Percentiles rank a stretch among this genome's conserved stretches.
Evolutionary conservation across 2,329 filamentous ascomycete genomes (phyloP).

Genomic region (Colletotrichum chrysophilum): DNA sequence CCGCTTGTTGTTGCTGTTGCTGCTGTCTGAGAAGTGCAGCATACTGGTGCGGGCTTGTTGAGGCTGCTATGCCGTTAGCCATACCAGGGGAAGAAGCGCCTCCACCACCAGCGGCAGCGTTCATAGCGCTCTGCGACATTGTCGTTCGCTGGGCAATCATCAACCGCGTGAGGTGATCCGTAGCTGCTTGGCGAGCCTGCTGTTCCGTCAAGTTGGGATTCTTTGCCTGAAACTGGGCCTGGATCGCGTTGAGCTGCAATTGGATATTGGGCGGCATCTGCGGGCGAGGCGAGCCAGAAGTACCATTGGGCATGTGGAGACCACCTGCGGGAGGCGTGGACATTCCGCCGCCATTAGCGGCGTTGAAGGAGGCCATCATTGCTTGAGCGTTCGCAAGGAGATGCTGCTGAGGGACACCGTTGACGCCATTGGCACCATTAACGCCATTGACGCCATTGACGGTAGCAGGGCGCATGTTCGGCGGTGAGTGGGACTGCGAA

Average conservation of each 20-base stretch:
- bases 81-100: constrained; percentile 39
- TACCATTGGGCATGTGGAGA: constrained; percentile 51
- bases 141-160: constrained; percentile 52
- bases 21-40: constrained; percentile 63
- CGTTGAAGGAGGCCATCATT: constrained; percentile 56
- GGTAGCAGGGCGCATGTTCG: constrained; percentile 41
- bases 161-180: constrained; percentile 51
- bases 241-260: constrained; percentile 55
- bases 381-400: constrained; percentile 59
- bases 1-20: constrained; percentile 50
- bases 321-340: constrained; percentile 49
- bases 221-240: constrained; percentile 55
- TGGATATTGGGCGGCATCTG: constrained; percentile 53
- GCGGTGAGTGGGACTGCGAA: constrained; percentile 42
- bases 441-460: constrained; percentile 29
- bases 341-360: constrained; percentile 46
- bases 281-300: constrained; percentile 51
- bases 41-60: constrained; percentile 63
- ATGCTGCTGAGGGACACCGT: constrained; percentile 55
- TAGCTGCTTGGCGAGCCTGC: constrained; percentile 55
- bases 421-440: constrained; percentile 46
- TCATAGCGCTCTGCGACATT: constrained; percentile 56
- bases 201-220: constrained; percentile 57
- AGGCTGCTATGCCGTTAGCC: constrained; percentile 52
- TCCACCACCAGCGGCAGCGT: constrained; percentile 55